Base-by-base conservation (phyloP, 768 basidiomycete genomes). In the Leccinum variicolor region DNA sequence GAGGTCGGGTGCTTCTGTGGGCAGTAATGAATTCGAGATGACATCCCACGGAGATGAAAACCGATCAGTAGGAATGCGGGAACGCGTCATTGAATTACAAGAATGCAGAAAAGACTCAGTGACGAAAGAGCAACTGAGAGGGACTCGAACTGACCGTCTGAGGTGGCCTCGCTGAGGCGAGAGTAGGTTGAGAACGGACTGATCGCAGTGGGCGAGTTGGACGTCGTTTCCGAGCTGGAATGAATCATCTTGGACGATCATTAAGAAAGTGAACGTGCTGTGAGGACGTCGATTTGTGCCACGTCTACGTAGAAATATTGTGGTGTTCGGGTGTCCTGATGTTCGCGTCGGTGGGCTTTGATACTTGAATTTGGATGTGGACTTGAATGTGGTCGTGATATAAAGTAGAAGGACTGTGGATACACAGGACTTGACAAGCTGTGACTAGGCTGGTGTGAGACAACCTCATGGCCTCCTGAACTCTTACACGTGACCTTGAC, bases 1-100 rank as follows among this genome's bases (percentile, higher is more conserved):
- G 8, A 90, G 78, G 70, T 89, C 87, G 45, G 88, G 88, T 57
- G 81, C 79, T 68, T 89, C 81, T 83, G 70, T 52, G 25, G 3
- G 33, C 43, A 50, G 50, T 21, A 31, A 59, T 34, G 47, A 41
- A 53, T 50, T 23, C 49, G 34, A 15, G 33, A 43, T 43, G 48
- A 49, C 36, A 50, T 28, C 23, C 51, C 43, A 41, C 57, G 57
- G 58, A 63, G 50, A 63, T 66, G 53, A 58, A 60, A 17, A 21
- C 19, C 23, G 34, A 58, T 64, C 56, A 41, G 36, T 14, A 17
- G 13, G 14, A 56, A 51, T 8, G 45, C 50, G 52, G 52, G 25
- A 53, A 57, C 56, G 39, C 52, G 55, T n/a, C n/a, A 43, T 51
- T 36, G 6, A 25, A 45, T 31, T 28, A 46, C 19, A n/a, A 33